Conservation (phyloP, 306 rosid genomes). For the Fragaria ananassa region DNA sequence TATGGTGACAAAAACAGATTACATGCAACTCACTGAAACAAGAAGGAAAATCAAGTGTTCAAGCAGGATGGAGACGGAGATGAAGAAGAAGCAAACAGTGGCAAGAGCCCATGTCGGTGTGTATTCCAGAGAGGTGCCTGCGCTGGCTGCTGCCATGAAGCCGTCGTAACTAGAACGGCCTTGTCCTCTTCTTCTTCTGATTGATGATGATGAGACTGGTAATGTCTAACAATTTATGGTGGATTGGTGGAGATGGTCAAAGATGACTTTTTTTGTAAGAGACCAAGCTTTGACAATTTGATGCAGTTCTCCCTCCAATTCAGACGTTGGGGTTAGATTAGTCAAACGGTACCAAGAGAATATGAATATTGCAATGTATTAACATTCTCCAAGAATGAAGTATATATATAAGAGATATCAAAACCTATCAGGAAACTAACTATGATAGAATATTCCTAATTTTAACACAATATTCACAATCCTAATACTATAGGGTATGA, state of each 20-base stretch:
- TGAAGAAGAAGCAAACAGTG: constrained; percentile 33
- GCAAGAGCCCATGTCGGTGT: constrained; percentile 48
- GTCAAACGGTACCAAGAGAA: no score
- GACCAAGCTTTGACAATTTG: not conserved
- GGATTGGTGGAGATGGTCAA: not conserved
- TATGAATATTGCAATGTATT: no score
- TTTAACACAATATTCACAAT: no score
- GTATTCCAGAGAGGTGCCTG: constrained; percentile 12
- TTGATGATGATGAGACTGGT: not conserved
- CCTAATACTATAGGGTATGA: no score
- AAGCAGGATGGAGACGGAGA: constrained; percentile 25
- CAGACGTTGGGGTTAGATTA: not conserved
- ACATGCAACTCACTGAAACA: constrained; percentile 15
- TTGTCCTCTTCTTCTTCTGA: not conserved
- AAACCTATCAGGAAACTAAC: no score
- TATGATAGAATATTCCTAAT: no score
- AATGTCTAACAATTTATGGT: not conserved
- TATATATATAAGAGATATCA: no score
- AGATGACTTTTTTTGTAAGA: not conserved
- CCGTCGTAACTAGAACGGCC: not conserved
- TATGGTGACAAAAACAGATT: not conserved
- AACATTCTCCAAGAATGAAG: no score
- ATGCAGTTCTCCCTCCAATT: not conserved
- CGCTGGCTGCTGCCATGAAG: constrained; percentile 13
- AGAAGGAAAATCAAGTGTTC: constrained; percentile 29